These are phyloP conservation scores for Isochrysis galbana DNA, from an alignment of 78 protist genomes.

Conservation along the genomic window DNA sequence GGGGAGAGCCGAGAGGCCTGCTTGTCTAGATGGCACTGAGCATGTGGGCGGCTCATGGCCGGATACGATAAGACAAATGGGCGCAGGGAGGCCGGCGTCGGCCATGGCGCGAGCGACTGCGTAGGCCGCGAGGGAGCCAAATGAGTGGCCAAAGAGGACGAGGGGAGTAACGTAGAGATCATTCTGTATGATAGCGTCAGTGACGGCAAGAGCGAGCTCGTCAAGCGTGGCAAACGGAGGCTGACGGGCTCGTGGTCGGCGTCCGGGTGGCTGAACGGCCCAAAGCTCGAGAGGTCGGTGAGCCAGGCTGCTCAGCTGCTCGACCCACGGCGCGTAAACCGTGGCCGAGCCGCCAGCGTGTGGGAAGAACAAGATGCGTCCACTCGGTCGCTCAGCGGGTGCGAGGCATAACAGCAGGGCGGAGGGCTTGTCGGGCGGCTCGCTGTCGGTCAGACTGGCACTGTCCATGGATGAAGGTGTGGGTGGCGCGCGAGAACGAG, in stretches of 20 bases:
- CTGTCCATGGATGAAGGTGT: too few species aligned
- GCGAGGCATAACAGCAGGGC: too few species aligned
- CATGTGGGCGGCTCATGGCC: neutral
- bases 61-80: neutral
- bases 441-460: too few species aligned
- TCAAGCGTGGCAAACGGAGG: neutral
- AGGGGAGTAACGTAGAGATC: neutral
- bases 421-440: too few species aligned
- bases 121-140: neutral
- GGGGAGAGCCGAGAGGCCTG: neutral
- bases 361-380: too few species aligned
- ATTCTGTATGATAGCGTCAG: neutral
- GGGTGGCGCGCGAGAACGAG: too few species aligned
- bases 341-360: neutral
- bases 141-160: constrained; percentile 40
- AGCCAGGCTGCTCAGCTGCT: neutral
- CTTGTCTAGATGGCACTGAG: neutral
- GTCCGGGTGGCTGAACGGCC: neutral
- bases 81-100: neutral
- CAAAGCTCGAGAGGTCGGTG: neutral
- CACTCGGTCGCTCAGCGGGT: too few species aligned
- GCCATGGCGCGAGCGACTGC: neutral
- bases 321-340: neutral
- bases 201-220: neutral
- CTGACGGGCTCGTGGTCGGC: neutral